Base-by-base conservation (phyloP, 2,329 filamentous ascomycete genomes). In the Phialocephala sp. region DNA sequence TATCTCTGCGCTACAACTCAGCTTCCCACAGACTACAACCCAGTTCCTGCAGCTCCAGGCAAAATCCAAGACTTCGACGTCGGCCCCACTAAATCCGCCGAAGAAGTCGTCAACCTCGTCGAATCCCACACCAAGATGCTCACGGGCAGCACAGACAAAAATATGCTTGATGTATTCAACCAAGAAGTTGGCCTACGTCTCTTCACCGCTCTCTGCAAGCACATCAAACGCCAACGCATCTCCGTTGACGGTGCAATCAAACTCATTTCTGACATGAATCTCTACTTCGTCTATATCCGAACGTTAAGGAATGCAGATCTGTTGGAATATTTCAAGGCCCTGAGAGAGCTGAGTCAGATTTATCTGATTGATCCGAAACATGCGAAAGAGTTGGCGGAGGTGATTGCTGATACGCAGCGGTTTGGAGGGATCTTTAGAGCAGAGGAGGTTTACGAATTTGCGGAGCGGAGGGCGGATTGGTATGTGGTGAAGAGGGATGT, bases 371-470 rank as follows among this genome's bases (percentile, higher is more conserved):
- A 94, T 68, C 85, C 91, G 2, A 84, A 85, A 32, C 91, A 98
- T 76, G 92, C 95, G 15, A 97, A 97, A 77, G 95, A 98, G 77
- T 90, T 99, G 83, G 95, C 95, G 6, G 91, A 90, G 2, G 92
- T 99, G 63, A 97, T 99, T 76, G 94, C 95, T 0, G 95, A 99
- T 76, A 89, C 87, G 0, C 91, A 94, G 75, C 87, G 94, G 2
- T 99, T 98, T 77, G 87, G 91, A 32, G 95, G 95, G 14, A 91
- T 99, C 58, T 97, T 98, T 75, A 86, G 94, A 22, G 92, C 94
- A 0, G 95, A 99, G 78, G 95, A 99, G 81, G 95, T 98, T 3
- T 97, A 97, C 74, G 94, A 98, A 81, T 99, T 96, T 81, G 95
- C 94, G 1, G 93, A 97, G 79, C 83, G 95, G 71, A 84, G 95